A percentile compares a stretch with the other conserved stretches of the same genome.
These are phyloP conservation scores for Sugiyamaella americana DNA, from an alignment of 805 yeast species.

Conservation along the genomic window DNA sequence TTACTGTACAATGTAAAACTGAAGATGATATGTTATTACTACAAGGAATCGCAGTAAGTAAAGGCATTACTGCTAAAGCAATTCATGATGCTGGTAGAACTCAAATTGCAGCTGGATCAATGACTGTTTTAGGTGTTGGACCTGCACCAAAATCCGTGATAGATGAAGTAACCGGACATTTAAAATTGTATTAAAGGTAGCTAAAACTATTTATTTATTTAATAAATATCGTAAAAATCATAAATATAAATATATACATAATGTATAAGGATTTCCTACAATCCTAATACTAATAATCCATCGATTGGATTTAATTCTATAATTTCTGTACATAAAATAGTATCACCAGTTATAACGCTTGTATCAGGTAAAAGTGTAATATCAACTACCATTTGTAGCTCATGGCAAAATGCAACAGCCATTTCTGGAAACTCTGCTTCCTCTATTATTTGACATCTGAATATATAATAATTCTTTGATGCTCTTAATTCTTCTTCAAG, in stretches of 20 bases:
- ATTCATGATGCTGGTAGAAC: slow-evolving; percentile 98
- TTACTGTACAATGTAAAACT: slow-evolving; percentile 61
- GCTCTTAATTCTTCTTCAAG: slow-evolving; percentile 19
- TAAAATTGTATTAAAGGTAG: slow-evolving; percentile 56
- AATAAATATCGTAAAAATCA: slow-evolving; percentile 1
- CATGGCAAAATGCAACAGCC: slow-evolving; percentile 44
- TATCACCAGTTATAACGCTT: slow-evolving; percentile 39
- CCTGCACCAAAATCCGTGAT: slow-evolving; percentile 82
- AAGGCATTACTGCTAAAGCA: slow-evolving; percentile 71
- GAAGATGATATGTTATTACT: slow-evolving; percentile 62
- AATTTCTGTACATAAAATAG: slow-evolving; percentile 41
- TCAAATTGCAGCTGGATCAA: slow-evolving; percentile 92
- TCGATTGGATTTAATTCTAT: slow-evolving; percentile 37
- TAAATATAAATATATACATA: not conserved
- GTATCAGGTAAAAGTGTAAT: slow-evolving; percentile 27
- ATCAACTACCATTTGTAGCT: slow-evolving; percentile 44
- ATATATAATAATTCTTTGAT: slow-evolving; percentile 22
- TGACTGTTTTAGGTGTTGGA: slow-evolving; percentile 94
- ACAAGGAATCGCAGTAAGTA: slow-evolving; percentile 71
- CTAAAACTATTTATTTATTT: not conserved
- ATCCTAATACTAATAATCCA: slow-evolving; percentile 37
- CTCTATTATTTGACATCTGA: slow-evolving; percentile 43
- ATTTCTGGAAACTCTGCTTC: slow-evolving; percentile 27
- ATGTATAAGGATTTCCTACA: slow-evolving; percentile 17
- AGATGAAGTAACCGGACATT: slow-evolving; percentile 74